phyloP scores from a whole-genome alignment of 495 filamentous ascomycete genomes.

The Podospora comata region DNA sequence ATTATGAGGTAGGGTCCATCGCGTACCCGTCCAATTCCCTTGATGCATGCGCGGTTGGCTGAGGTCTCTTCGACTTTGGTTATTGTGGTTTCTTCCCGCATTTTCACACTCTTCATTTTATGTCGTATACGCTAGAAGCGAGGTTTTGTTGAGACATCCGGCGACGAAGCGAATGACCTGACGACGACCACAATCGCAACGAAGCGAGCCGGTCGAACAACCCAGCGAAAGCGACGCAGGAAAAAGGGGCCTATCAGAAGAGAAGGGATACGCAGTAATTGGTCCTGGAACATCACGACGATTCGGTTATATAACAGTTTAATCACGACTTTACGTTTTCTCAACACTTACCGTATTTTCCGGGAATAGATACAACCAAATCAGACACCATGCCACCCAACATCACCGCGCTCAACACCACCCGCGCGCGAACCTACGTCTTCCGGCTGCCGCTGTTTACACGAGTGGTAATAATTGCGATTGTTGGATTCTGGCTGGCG shows the following conservation, averaged over 20 bases:
- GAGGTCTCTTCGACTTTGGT: not conserved
- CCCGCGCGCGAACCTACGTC: slow-evolving; percentile 60
- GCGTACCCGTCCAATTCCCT: not conserved
- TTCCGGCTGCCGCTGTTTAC: slow-evolving; percentile 86
- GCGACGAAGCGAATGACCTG: not conserved
- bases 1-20: not conserved
- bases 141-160: not conserved
- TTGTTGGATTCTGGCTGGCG: slow-evolving; percentile 64
- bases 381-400: slow-evolving; percentile 22
- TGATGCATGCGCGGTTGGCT: not conserved
- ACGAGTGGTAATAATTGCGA: slow-evolving; percentile 64
- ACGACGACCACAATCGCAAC: not conserved
- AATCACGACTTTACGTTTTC: not conserved
- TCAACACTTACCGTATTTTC: not conserved
- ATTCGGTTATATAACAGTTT: not conserved
- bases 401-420: slow-evolving; percentile 35
- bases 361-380: not conserved
- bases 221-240: not conserved
- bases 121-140: not conserved
- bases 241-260: not conserved
- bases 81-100: not conserved
- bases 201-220: not conserved
- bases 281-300: not conserved
- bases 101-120: not conserved
- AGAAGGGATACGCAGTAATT: not conserved